phyloP scores from a whole-genome alignment of 768 basidiomycete species.

The Rhodocollybia butyracea region DNA sequence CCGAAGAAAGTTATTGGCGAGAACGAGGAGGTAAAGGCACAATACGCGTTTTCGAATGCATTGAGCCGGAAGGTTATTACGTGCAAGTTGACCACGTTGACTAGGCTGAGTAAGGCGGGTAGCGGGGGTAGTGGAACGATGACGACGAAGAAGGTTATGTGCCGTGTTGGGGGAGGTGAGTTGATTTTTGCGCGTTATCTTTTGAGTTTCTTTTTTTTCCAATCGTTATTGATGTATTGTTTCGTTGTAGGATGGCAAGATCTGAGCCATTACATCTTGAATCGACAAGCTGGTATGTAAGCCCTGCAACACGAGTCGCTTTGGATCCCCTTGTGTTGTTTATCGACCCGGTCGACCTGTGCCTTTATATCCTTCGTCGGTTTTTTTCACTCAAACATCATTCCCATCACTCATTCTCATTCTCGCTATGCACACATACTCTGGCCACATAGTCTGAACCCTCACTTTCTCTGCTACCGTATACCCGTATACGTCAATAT shows the following conservation, averaged over 20 bases:
- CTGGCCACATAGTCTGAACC: too few species aligned
- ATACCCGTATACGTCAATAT: too few species aligned
- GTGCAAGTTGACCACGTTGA: conserved; percentile 76
- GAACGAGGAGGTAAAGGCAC: conserved; percentile 78
- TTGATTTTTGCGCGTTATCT: conserved; percentile 12
- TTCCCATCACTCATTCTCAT: too few species aligned
- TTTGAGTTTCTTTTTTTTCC: background rate
- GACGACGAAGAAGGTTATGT: conserved; percentile 85
- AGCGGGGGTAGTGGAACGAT: conserved; percentile 39
- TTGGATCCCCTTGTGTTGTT: too few species aligned
- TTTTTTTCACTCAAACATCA: too few species aligned
- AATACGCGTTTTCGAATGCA: conserved; percentile 77
- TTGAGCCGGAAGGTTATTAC: conserved; percentile 73
- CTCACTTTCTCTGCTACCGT: too few species aligned
- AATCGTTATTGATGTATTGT: conserved; percentile 2
- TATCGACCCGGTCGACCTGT: too few species aligned
- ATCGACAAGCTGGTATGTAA: conserved; percentile 69
- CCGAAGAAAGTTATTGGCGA: conserved; percentile 62
- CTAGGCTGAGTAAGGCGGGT: conserved; percentile 49
- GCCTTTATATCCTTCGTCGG: too few species aligned
- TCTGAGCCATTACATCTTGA: conserved; percentile 70
- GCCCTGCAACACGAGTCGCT: too few species aligned
- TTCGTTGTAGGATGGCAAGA: conserved; percentile 68
- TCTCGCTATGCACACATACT: too few species aligned
- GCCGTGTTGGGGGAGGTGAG: conserved; percentile 83